Conservation (phyloP, 495 filamentous ascomycete species). For the Pseudomonodictys pantanalensis region DNA sequence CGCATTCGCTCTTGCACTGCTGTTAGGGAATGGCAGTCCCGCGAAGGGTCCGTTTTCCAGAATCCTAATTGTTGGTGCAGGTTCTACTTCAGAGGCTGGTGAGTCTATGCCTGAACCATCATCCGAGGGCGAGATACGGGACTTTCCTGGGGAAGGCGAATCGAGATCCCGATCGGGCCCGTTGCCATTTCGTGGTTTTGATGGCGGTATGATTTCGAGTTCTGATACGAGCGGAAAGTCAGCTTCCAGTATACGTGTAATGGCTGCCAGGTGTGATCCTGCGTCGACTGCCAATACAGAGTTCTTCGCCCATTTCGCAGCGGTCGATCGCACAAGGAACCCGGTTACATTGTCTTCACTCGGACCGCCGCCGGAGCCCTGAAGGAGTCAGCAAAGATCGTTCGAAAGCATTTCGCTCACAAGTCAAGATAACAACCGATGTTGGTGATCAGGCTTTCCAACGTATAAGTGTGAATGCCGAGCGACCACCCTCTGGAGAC, state of each 20-base stretch:
- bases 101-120: constrained; percentile 20
- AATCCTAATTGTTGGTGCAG: constrained; percentile 30
- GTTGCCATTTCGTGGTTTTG: constrained; percentile 5
- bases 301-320: constrained; percentile 71
- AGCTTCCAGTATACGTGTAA: constrained; percentile 65
- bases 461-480: no score
- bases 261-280: constrained; percentile 81
- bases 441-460: no score
- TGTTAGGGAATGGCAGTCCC: constrained; percentile 63
- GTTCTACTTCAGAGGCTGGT: constrained; percentile 9
- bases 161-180: constrained; percentile 5
- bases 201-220: not conserved
- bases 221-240: constrained; percentile 42
- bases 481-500: not conserved
- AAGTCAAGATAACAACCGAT: no score
- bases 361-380: constrained; percentile 91
- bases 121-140: constrained; percentile 11
- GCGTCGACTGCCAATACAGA: constrained; percentile 89
- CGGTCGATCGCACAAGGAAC: constrained; percentile 76
- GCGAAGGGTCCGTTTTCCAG: constrained; percentile 63
- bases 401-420: no score
- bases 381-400: constrained; percentile 1
- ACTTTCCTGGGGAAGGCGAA: constrained; percentile 19
- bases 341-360: constrained; percentile 86
- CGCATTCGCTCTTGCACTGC: constrained; percentile 70